These are phyloP conservation scores for Podaxis sp. DNA, from an alignment of 768 basidiomycete genomes.

Conservation along the genomic window DNA sequence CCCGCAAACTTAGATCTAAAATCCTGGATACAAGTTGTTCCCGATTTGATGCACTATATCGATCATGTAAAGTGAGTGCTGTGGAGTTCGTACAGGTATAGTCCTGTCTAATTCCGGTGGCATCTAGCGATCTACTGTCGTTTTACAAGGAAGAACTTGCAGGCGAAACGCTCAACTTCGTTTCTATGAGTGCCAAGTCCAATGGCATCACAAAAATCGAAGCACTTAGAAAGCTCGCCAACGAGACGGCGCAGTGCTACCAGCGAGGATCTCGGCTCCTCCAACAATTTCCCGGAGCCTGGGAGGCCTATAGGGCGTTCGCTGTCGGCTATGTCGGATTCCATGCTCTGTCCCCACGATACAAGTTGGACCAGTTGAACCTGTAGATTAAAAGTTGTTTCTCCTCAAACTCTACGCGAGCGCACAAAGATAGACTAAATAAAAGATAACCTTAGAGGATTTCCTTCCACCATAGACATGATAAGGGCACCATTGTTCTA, in stretches of 20 bases:
- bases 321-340: background rate
- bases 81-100: background rate
- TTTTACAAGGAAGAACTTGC: constrained; percentile 40
- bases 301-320: background rate
- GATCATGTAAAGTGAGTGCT: constrained; percentile 5
- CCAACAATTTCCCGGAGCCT: background rate
- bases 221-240: background rate
- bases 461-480: no score
- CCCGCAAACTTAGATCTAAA: background rate
- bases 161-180: constrained; percentile 3
- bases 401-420: no score
- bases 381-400: no score
- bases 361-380: no score
- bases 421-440: no score
- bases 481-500: no score
- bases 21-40: constrained; percentile 6
- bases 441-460: no score
- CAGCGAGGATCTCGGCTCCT: background rate
- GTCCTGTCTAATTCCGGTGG: background rate
- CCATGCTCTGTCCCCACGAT: background rate
- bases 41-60: constrained; percentile 7
- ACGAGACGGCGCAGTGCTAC: background rate
- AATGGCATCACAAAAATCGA: background rate
- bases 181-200: background rate
- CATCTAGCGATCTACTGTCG: constrained; percentile 34